A percentile compares a stretch with the other conserved stretches of the same genome.
phyloP scores from a whole-genome alignment of 116 monocot genomes.

The Zostera marina region DNA sequence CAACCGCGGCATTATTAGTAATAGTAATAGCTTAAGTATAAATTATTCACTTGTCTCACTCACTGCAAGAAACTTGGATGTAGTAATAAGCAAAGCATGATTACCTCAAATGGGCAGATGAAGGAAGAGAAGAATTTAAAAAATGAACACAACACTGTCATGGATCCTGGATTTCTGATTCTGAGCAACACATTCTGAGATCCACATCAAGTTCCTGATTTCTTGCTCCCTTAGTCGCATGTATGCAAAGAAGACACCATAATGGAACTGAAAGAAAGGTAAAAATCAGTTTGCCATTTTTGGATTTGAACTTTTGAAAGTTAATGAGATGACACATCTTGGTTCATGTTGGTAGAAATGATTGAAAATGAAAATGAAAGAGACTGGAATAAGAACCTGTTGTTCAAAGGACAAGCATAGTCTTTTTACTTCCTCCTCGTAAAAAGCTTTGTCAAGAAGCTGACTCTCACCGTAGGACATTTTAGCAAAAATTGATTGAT shows the following conservation, averaged over 20 bases:
- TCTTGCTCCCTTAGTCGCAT: conserved; percentile 84
- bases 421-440: conserved; percentile 88
- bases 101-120: too few relatives aligned
- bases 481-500: conserved; percentile 70
- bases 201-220: conserved; percentile 94
- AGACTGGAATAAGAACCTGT: conserved; percentile 25
- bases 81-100: too few relatives aligned
- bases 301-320: neutral
- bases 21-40: too few relatives aligned
- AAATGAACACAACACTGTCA: conserved; percentile 78
- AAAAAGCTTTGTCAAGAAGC: conserved; percentile 86
- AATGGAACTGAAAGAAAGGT: conserved; percentile 60
- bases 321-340: neutral
- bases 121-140: conserved; percentile 11
- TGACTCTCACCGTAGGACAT: conserved; percentile 78
- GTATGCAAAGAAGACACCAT: conserved; percentile 84
- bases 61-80: too few relatives aligned
- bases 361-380: neutral
- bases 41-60: too few relatives aligned
- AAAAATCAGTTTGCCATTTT: neutral
- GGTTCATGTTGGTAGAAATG: neutral
- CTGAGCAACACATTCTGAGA: conserved; percentile 87
- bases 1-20: too few relatives aligned
- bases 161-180: conserved; percentile 87
- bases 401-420: conserved; percentile 78